phyloP scores from a whole-genome alignment of 2,329 filamentous ascomycete species.

The Fusarium xylarioides region DNA sequence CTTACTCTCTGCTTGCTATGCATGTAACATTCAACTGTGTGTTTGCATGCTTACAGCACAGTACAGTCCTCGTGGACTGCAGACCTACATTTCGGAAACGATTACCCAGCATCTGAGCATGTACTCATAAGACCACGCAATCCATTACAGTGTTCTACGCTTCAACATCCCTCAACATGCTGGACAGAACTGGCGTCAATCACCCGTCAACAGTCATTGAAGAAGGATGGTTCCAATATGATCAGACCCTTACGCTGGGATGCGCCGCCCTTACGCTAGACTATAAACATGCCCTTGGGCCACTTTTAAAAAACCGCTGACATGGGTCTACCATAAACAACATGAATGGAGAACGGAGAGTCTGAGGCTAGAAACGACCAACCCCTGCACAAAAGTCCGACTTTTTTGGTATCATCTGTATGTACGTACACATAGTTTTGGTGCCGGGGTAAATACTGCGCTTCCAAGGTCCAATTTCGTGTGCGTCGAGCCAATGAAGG shows the following conservation, averaged over 20 bases:
- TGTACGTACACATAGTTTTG: neutral
- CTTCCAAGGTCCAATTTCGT: constrained; percentile 21
- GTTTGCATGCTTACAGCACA: neutral
- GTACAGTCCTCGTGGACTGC: neutral
- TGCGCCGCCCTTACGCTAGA: constrained; percentile 34
- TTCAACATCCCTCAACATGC: neutral
- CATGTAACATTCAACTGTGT: neutral
- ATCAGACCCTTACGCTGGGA: constrained; percentile 38
- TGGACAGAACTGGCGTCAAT: neutral
- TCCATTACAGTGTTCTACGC: neutral
- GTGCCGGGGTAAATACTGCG: constrained; percentile 28
- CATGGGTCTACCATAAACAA: constrained; percentile 38
- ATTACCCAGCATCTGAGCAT: neutral
- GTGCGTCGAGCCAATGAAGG: constrained; percentile 21
- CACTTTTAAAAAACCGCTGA: constrained; percentile 41
- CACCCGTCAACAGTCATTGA: neutral
- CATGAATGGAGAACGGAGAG: constrained; percentile 13
- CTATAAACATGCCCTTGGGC: constrained; percentile 27
- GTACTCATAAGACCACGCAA: neutral
- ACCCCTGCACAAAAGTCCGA: constrained; percentile 31
- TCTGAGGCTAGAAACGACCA: constrained; percentile 8
- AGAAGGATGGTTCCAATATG: constrained; percentile 34
- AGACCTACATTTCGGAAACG: neutral
- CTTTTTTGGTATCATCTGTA: constrained; percentile 34
- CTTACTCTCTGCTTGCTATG: neutral